These are phyloP conservation scores for Grammothele lineata DNA, from an alignment of 768 basidiomycete species.

Conservation along the genomic window DNA sequence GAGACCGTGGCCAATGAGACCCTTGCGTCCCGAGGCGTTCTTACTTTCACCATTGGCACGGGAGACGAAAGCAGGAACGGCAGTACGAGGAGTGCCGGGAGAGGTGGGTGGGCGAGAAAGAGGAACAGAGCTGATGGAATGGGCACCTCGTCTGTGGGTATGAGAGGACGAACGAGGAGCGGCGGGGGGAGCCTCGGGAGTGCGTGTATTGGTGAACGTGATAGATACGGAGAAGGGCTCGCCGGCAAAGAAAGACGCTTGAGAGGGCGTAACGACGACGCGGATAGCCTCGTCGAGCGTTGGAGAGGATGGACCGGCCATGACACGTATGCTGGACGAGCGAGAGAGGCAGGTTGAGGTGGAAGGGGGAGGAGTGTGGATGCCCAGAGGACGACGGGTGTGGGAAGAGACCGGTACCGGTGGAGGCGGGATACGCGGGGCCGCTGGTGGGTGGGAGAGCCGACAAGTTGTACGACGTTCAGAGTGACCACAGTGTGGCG, in stretches of 20 bases:
- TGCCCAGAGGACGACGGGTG: background rate
- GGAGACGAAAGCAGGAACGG: conserved; percentile 31
- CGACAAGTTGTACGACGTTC: no score
- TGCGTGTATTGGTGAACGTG: conserved; percentile 80
- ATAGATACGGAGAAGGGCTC: conserved; percentile 83
- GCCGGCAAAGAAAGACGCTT: conserved; percentile 91
- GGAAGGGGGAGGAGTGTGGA: background rate
- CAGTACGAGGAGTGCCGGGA: conserved; percentile 53
- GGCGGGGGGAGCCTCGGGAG: conserved; percentile 39
- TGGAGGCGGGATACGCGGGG: background rate
- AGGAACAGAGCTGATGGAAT: conserved; percentile 81
- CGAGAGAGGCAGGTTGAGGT: background rate
- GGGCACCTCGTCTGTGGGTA: conserved; percentile 65
- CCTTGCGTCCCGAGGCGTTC: background rate
- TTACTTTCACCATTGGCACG: conserved; percentile 7
- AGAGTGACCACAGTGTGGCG: no score
- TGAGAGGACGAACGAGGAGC: conserved; percentile 27
- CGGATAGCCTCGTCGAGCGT: conserved; percentile 39
- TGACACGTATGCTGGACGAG: background rate
- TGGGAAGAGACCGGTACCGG: background rate
- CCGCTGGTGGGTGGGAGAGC: no score
- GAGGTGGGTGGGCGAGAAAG: conserved; percentile 80
- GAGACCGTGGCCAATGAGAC: conserved; percentile 4
- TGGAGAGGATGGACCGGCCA: conserved; percentile 5
- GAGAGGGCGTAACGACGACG: conserved; percentile 71